Base-by-base conservation (phyloP, 495 filamentous ascomycete genomes). In the Penicillium malachiteum region DNA sequence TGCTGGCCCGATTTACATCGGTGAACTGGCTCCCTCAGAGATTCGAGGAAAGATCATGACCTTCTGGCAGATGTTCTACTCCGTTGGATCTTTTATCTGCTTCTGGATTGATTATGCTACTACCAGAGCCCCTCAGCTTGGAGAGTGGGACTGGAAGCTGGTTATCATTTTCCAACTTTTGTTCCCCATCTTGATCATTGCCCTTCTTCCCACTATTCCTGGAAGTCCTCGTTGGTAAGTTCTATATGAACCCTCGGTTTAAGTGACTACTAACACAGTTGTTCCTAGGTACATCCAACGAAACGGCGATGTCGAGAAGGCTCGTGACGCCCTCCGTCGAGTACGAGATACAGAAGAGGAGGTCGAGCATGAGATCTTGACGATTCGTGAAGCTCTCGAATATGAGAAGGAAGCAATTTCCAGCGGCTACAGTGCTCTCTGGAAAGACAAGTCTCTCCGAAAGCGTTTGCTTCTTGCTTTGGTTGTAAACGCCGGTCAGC, bases 61-160 rank as follows among this genome's bases (percentile, higher is more conserved):
- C n/a, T 83, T 85, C 58, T 86, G 82, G 83, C 82, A 86, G 67
- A 81, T 84, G 70, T 85, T 85, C 67, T 86, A 85, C 71, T 79
- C 75, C 26, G 83, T 85, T 31, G 82, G 82, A 21, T 80, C 79
- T 31, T 85, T 85, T 66, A 82, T 86, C 59, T 84, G 82, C 59
- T 84, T 79, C 73, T 83, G 80, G 81, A 78, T 86, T 48, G 78
- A 78, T 57, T 86, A 80, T 56, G 81, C 74, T 6, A 79, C 80
- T 69, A 77, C 74, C 26, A 69, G 83, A 51, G 65, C 67, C 40
- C 55, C 62, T n/a, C 67, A 57, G 35, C 71, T 86, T 12, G 81
- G 81, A 8, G 74, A 86, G 52, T 85, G 83, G 82, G 81, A 84
- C 58, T 84, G 82, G 81, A 80, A 78, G 51, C 67, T 86, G 70